Base-by-base conservation (phyloP, 1,284 basidiomycete species). In the Ceratobasidium sp. region DNA sequence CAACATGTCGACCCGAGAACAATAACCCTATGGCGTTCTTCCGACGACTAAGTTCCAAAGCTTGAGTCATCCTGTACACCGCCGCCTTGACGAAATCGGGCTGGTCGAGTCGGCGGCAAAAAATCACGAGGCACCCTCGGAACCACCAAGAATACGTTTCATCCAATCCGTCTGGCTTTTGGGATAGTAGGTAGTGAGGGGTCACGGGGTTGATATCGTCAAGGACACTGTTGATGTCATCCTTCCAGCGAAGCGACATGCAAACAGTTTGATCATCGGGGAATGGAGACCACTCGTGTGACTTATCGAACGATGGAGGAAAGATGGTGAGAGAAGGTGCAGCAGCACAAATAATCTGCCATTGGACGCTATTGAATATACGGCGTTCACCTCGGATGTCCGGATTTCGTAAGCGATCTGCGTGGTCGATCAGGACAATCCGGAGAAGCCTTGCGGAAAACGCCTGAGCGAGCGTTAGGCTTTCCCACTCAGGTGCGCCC, bases 71-170 rank as follows among this genome's bases (percentile, higher is more conserved):
- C 27, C 15, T 7, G 4, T 24, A 8, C 2, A 29, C 19, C 11
- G 44, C 60, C 2, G 8, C 2, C 36, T 47, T 41, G 9, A 63
- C 45, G 22, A 45, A 27, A 17, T 24, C 41, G 5, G 27, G 19
- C 15, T 15, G 1, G 24, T 63, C 60, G 14, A 63, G 60, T 48
- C 60, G 44, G 41, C 11, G 41, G n/a, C 41, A 45, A 63, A 60
- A 41, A 17, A 36, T 31, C 2, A 36, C 29, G 2, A 60, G 22
- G 29, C 57, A 60, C 8, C 57, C 60, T 22, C 60, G 60, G 22
- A 63, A 47, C 60, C 60, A 47, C 15, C 15, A 27, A 24, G 27
- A 47, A 6, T 15, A 22, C 7, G 45, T 47, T 8, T 14, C 9
- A 6, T 29, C 14, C 36, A 4, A 41, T 41, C 36, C 36, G 11